Base-by-base conservation (phyloP, 2,329 filamentous ascomycete species). In the Emmonsiellopsis sp. region DNA sequence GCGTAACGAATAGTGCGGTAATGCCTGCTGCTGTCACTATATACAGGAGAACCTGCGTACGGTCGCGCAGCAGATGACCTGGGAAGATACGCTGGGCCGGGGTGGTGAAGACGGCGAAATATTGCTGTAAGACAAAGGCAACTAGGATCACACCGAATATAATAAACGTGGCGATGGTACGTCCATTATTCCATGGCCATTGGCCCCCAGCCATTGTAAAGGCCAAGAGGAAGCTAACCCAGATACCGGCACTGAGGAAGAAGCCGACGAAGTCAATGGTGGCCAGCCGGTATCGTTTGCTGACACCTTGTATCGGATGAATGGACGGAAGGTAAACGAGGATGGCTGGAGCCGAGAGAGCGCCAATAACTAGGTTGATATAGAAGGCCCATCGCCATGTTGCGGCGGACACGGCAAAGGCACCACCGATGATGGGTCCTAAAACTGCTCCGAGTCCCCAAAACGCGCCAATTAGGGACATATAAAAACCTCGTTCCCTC, bases 331-430 rank as follows among this genome's bases (percentile, higher is more conserved):
- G 21, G 33, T 73, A 68, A 21, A 71, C 67, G 0, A 75, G 71
- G 6, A 17, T 17, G 17, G 17, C 17, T 17, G 17, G 17, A 17
- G 69, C 62, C 27, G 68, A 64, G 8, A 70, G 58, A n/a, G 68
- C 77, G 1, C 75, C 68, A 45, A 76, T 63, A 33, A 70, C 60
- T 0, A 82, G 67, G 59, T 82, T 83, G 65, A 83, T 75, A 58
- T 83, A 83, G 59, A 61, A 55, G 51, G 54, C 70, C 68, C 66
- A 71, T 36, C 65, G 61, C 68, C 68, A 71, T 6, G 57, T 62
- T 9, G 61, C 66, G 8, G 52, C 43, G 40, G 55, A 59, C 17
- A 62, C 58, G 13, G 61, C 54, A 54, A 71, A 70, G 3, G 60
- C 64, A 21, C 70, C 70, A 2, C 71, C 71, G 48, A 73, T 63